Evolutionary conservation across 192 early-diverging fungal genomes (phyloP).

Genomic region (Mortierella hygrophila): DNA sequence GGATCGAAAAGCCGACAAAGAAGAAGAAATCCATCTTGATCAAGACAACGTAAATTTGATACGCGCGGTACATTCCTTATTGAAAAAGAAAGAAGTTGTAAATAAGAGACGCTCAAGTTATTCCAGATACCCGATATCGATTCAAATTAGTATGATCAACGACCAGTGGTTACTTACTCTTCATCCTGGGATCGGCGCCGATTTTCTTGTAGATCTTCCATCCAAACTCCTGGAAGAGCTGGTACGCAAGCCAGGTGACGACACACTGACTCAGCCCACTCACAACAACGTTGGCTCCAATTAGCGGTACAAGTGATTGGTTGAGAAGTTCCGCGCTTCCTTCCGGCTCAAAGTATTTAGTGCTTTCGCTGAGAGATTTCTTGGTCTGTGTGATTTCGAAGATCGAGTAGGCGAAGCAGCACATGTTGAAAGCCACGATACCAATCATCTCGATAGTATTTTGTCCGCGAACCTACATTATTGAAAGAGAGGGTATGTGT

Average conservation of each 20-base stretch:
- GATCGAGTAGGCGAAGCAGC: slow-evolving; percentile 73
- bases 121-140: not conserved
- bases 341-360: slow-evolving; percentile 4
- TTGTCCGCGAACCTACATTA: slow-evolving; percentile 70
- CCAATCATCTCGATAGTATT: slow-evolving; percentile 83
- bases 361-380: slow-evolving; percentile 9
- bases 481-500: not conserved
- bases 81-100: not conserved
- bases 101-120: not conserved
- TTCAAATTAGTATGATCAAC: not conserved
- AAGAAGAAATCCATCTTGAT: slow-evolving; percentile 90
- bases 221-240: slow-evolving; percentile 64
- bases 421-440: slow-evolving; percentile 75
- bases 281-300: slow-evolving; percentile 25
- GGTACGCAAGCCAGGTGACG: slow-evolving; percentile 49
- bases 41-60: slow-evolving; percentile 85
- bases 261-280: slow-evolving; percentile 38
- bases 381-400: slow-evolving; percentile 76
- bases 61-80: slow-evolving; percentile 70
- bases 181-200: slow-evolving; percentile 72
- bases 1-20: slow-evolving; percentile 79
- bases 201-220: slow-evolving; percentile 76
- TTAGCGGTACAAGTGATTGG: slow-evolving; percentile 7
- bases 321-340: not conserved
- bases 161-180: slow-evolving; percentile 54